phyloP scores from a whole-genome alignment of 2,329 filamentous ascomycete genomes.

The Ilyonectria destructans region DNA sequence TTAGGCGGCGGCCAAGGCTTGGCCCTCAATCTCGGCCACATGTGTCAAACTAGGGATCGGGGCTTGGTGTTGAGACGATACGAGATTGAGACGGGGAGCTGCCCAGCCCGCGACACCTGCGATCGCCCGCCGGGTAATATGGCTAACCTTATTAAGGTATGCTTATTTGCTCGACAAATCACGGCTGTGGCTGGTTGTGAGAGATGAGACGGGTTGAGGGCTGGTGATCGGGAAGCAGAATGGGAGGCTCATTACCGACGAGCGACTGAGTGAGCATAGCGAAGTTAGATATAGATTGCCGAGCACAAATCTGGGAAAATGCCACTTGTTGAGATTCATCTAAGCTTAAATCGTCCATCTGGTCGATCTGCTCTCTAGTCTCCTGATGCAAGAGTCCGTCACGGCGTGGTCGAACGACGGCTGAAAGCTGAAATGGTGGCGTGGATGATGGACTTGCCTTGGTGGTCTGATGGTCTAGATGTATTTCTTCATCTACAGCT shows the following conservation, averaged over 20 bases:
- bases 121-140: constrained; percentile 2
- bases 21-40: constrained; percentile 27
- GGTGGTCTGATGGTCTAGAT: constrained; percentile 7
- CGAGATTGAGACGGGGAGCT: constrained; percentile 16
- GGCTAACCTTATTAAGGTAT: constrained; percentile 8
- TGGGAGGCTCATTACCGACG: background rate
- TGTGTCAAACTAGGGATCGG: constrained; percentile 1
- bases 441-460: background rate
- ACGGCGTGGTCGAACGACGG: background rate
- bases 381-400: background rate
- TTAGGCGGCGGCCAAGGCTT: constrained; percentile 1
- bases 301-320: background rate
- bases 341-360: background rate
- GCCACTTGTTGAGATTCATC: background rate
- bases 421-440: constrained; percentile 16
- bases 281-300: background rate
- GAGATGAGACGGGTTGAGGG: background rate
- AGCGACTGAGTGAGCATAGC: background rate
- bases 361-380: background rate
- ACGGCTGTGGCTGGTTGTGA: background rate
- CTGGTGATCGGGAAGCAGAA: background rate
- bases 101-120: background rate
- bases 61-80: constrained; percentile 4
- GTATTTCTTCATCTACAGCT: background rate
- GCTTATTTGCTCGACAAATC: constrained; percentile 11